Evolutionary conservation across 2,329 filamentous ascomycete species (phyloP), one percentile per base, ranked within the genome.

Genomic region (Colletotrichum aenigma): DNA sequence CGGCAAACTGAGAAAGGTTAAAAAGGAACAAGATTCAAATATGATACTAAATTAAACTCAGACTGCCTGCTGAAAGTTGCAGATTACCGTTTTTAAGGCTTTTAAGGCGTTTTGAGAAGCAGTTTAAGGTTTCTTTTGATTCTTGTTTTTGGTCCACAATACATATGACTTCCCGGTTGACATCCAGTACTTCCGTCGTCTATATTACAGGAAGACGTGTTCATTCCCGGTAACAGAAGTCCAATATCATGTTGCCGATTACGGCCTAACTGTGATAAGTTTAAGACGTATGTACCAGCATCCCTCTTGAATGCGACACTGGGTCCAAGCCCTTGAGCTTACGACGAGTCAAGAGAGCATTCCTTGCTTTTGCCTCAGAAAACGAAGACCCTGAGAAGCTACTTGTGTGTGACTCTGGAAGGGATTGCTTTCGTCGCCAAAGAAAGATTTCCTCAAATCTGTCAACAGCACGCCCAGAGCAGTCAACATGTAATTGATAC

Each of bases 201-300:
- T 5, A 38, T 38, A 38, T 0, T 4, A 7, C 0, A 38, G 2
- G 36, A 38, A 38, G 36, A 9, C 36, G 0, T 18, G 2, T 38
- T 18, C 15, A 18, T 5, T 38, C 36, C 0, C 0, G 7, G 1
- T 15, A 18, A 18, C 36, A 3, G 36, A 38, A n/a, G n/a, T 43
- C 8, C 38, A 43, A 43, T 8, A n/a, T n/a, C 18, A 43, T 10
- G 16, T n/a, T 0, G 38, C 38, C 18, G 8, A n/a, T 43, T 10
- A 10, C 38, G 18, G 18, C 3, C 38, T 1, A 1, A 6, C 38
- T n/a, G 38, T 43, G 18, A 43, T 9, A 8, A 43, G 38, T n/a
- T 43, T 8, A 43, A 43, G 36, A 38, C 2, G 36, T 38, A 18
- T 16, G 36, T 7, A 18, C 15, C 36, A 18, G 7, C 36, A 38